Percentiles rank a stretch among this genome's conserved stretches.
phyloP scores from a whole-genome alignment of 345 rosid species.

The Eucalyptus urophylla region DNA sequence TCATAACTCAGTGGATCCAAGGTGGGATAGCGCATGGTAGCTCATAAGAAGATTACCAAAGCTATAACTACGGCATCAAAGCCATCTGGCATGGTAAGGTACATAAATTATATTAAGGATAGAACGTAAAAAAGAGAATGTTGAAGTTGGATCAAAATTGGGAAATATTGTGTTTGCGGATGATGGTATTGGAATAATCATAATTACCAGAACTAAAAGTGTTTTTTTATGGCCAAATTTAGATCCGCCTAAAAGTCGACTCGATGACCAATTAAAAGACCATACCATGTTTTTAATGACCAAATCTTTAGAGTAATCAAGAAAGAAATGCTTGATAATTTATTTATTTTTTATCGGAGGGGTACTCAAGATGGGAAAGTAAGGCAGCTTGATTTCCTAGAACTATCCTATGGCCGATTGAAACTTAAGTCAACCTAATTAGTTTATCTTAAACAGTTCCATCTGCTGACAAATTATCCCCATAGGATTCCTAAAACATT shows the following conservation, averaged over 20 bases:
- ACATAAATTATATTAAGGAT: slow-evolving; percentile 55
- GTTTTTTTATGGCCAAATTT: slow-evolving; percentile 15
- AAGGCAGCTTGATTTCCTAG: background rate
- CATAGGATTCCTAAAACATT: background rate
- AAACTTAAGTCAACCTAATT: background rate
- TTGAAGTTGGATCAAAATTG: slow-evolving; percentile 34
- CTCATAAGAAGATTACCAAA: slow-evolving; percentile 35
- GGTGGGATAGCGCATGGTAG: background rate
- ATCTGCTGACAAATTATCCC: background rate
- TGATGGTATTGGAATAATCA: slow-evolving; percentile 27
- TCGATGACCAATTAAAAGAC: background rate
- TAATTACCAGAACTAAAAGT: slow-evolving; percentile 79
- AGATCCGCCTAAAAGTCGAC: background rate
- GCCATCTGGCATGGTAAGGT: slow-evolving; percentile 42
- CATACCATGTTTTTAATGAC: background rate
- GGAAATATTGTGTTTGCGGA: slow-evolving; percentile 16
- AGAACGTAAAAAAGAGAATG: slow-evolving; percentile 50
- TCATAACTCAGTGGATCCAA: no score
- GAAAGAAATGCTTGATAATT: background rate
- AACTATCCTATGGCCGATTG: background rate
- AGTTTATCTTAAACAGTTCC: background rate
- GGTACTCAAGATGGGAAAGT: background rate
- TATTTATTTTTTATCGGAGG: background rate
- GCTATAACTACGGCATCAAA: slow-evolving; percentile 47
- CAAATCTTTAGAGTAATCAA: background rate